Evolutionary conservation across 2,329 filamentous ascomycete species (phyloP).

Genomic region (Nannizzia gypsea): DNA sequence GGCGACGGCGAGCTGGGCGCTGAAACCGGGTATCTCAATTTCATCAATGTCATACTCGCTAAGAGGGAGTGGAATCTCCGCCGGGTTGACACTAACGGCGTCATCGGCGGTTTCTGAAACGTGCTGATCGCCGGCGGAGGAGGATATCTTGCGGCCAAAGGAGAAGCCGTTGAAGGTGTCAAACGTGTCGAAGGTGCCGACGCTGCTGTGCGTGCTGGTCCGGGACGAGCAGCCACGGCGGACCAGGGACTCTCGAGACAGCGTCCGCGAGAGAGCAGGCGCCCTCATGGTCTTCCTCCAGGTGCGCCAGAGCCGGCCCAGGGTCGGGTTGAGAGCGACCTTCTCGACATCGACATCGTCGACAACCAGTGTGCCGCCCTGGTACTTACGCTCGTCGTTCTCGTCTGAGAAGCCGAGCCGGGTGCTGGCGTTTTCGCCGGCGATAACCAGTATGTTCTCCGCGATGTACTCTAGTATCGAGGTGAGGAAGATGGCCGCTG

Average conservation of each 20-base stretch:
- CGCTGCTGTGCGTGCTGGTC: conserved; percentile 29
- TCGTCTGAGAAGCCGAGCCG: conserved; percentile 42
- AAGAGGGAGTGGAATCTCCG: conserved; percentile 57
- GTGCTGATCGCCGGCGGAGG: neutral
- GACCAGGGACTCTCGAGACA: conserved; percentile 32
- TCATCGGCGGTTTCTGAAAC: conserved; percentile 6
- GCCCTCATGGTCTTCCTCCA: conserved; percentile 66
- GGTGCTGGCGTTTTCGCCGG: conserved; percentile 65
- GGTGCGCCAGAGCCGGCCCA: conserved; percentile 82
- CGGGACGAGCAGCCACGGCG: conserved; percentile 20
- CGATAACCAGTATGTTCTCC: conserved; percentile 78
- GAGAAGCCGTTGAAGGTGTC: conserved; percentile 8
- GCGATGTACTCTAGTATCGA: conserved; percentile 90
- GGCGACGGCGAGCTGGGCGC: conserved; percentile 20
- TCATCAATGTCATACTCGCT: conserved; percentile 59
- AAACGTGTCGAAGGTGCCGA: conserved; percentile 20
- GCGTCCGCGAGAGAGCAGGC: conserved; percentile 28
- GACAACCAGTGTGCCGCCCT: conserved; percentile 53
- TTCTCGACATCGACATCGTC: conserved; percentile 89
- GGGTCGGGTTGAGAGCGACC: conserved; percentile 73
- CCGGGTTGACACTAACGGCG: conserved; percentile 35
- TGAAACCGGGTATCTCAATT: conserved; percentile 65
- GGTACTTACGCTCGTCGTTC: conserved; percentile 27
- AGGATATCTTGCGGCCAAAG: conserved; percentile 3
- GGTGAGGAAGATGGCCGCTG: conserved; percentile 89